These are phyloP conservation scores for Rhodotorula sp. DNA, from an alignment of 1,284 basidiomycete genomes.

Conservation along the genomic window DNA sequence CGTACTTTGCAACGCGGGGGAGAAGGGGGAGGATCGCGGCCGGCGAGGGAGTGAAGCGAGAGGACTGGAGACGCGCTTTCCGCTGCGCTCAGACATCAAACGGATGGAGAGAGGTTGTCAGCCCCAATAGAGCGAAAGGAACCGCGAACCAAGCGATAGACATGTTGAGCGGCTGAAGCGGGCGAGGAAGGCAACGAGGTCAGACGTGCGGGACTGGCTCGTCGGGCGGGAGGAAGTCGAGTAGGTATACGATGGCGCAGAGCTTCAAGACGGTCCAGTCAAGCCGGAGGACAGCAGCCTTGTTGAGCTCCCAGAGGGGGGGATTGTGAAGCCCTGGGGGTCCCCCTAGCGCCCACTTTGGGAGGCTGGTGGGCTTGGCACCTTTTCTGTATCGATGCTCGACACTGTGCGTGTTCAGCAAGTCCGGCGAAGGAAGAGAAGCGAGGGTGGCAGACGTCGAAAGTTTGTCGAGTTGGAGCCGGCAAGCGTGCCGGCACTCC, in stretches of 20 bases:
- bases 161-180: too few species aligned
- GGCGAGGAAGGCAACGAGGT: too few species aligned
- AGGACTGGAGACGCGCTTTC: neutral
- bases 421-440: too few species aligned
- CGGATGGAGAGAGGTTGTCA: neutral
- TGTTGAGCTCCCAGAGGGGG: conserved; percentile 13
- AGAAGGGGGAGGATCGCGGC: neutral
- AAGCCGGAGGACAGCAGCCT: conserved; percentile 19
- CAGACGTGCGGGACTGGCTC: neutral
- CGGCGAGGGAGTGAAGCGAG: neutral
- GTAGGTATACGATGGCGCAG: conserved; percentile 19
- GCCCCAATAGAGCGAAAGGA: too few species aligned
- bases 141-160: neutral
- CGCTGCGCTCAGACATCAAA: neutral
- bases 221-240: conserved; percentile 17
- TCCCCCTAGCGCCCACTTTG: neutral
- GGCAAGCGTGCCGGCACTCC: too few species aligned
- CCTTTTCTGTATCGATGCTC: too few species aligned
- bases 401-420: too few species aligned
- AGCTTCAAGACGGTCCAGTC: conserved; percentile 33
- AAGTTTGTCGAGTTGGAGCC: too few species aligned
- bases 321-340: conserved; percentile 1
- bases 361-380: too few species aligned
- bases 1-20: neutral
- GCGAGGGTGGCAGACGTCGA: too few species aligned